Percentiles rank a stretch among this genome's conserved stretches.
Conservation (phyloP, 441 rosid species). For the Syzygium syzygioides region DNA sequence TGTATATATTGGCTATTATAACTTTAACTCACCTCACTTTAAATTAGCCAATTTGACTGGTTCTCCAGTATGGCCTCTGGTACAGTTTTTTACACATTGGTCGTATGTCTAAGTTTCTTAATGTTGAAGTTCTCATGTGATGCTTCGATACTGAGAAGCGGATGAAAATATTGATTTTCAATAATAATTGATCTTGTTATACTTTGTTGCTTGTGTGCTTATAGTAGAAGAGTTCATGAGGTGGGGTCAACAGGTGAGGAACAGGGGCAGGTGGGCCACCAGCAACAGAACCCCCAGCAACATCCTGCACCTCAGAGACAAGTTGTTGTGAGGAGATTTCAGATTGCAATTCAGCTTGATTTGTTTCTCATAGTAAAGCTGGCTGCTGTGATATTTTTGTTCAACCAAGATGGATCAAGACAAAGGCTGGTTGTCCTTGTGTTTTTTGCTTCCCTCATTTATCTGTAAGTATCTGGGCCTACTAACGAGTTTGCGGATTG, state of each 20-base stretch:
- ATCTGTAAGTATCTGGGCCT: constrained; percentile 56
- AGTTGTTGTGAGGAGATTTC: constrained; percentile 78
- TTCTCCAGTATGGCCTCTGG: background rate
- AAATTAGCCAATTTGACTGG: background rate
- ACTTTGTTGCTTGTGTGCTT: constrained; percentile 6
- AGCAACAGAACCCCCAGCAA: constrained; percentile 56
- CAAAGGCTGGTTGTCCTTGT: constrained; percentile 79
- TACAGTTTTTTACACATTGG: background rate
- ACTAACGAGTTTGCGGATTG: background rate
- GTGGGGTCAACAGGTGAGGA: constrained; percentile 32
- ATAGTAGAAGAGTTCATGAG: constrained; percentile 33
- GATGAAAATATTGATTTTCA: background rate
- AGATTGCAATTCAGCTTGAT: constrained; percentile 90
- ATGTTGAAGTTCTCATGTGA: background rate
- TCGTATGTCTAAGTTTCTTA: background rate
- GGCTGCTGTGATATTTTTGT: constrained; percentile 82
- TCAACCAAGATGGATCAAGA: constrained; percentile 98
- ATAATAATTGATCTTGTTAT: background rate
- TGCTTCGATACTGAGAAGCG: background rate
- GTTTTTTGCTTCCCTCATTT: constrained; percentile 70
- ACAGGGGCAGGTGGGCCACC: constrained; percentile 44
- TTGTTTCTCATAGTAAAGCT: constrained; percentile 83
- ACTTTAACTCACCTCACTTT: background rate
- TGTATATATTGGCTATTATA: background rate
- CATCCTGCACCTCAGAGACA: constrained; percentile 66